Conservation (phyloP, 176 grass and related monocot species). For the Lolium perenne region DNA sequence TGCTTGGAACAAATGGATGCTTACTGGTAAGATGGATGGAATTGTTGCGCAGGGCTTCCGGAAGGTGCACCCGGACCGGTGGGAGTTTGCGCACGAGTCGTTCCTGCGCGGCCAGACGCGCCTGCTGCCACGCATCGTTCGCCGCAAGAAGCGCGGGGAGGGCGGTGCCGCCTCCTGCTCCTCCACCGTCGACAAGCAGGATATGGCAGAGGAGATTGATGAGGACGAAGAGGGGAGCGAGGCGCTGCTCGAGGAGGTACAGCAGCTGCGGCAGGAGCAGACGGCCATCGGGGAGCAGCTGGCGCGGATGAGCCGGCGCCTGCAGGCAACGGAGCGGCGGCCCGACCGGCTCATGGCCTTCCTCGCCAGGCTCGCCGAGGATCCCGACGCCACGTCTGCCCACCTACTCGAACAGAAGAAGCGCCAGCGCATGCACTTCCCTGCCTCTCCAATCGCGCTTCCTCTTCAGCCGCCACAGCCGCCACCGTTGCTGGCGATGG, state of each 20-base stretch:
- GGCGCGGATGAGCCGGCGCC: slow-evolving; percentile 55
- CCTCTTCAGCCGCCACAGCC: background rate
- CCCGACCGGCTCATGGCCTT: slow-evolving; percentile 74
- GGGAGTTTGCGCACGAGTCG: slow-evolving; percentile 80
- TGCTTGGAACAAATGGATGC: background rate
- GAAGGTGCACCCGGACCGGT: slow-evolving; percentile 76
- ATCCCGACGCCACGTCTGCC: slow-evolving; percentile 51
- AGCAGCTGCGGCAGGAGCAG: slow-evolving; percentile 60
- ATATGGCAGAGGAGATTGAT: background rate
- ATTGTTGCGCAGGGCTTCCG: slow-evolving; percentile 60
- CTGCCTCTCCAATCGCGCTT: background rate
- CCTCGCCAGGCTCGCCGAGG: slow-evolving; percentile 51
- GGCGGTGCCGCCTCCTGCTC: background rate
- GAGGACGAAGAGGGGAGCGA: background rate
- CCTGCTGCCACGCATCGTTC: slow-evolving; percentile 61
- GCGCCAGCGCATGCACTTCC: slow-evolving; percentile 28
- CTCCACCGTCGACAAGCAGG: background rate
- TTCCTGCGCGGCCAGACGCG: slow-evolving; percentile 74
- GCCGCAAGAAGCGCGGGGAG: slow-evolving; percentile 53
- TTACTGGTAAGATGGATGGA: background rate
- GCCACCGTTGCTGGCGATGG: slow-evolving; percentile 1
- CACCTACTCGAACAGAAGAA: slow-evolving; percentile 57
- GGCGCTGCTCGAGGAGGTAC: slow-evolving; percentile 52
- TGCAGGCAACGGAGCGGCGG: slow-evolving; percentile 63
- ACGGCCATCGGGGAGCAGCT: slow-evolving; percentile 62